Base-by-base conservation (phyloP, 1,139 yeast species). In the Petasospora rhodanensis region DNA sequence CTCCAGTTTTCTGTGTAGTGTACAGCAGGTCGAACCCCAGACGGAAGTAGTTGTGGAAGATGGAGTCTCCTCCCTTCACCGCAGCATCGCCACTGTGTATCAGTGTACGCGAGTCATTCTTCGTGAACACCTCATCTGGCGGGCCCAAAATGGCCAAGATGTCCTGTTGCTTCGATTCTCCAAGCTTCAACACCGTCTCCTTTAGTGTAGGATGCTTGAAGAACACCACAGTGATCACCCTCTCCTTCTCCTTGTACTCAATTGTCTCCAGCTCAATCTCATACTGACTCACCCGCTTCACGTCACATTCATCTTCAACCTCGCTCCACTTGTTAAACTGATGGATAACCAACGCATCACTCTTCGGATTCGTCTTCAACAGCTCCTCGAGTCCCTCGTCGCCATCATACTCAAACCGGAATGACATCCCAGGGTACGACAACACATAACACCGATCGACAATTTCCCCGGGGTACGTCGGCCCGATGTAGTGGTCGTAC, bases 401-500 rank as follows among this genome's bases (percentile, higher is more conserved):
- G 6, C 20, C 24, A 3, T 23, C 26, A 17, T 7, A 12, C 1
- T 25, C 28, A 18, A 45, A 48, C 26, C 29, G 38, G 51, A 75
- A 75, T 0, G 72, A 58, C 3, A 76, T 59, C 0, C 83, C 83
- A 1, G 76, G 75, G 45, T 76, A 76, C 22, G 74, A 67, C 19
- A 76, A 54, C 6, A 64, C 53, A 15, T 45, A 46, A 7, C 14
- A 8, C 3, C 21, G 31, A 42, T 70, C 21, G 11, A 24, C 8
- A 3, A 28, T 17, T 9, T 39, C 37, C 1, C 83, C 83, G 1
- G 80, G 79, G 39, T 71, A 73, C 0, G 83, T 76, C 3, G 82
- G 82, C 0, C 84, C 84, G 52, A 77, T 73, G 3, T 68, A 60
- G 46, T 67, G 70, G 46, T 76, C 74, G 52, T 77, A 77, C 7